Base-by-base conservation (phyloP, 1,284 basidiomycete genomes). In the Leucoagaricus sp. region DNA sequence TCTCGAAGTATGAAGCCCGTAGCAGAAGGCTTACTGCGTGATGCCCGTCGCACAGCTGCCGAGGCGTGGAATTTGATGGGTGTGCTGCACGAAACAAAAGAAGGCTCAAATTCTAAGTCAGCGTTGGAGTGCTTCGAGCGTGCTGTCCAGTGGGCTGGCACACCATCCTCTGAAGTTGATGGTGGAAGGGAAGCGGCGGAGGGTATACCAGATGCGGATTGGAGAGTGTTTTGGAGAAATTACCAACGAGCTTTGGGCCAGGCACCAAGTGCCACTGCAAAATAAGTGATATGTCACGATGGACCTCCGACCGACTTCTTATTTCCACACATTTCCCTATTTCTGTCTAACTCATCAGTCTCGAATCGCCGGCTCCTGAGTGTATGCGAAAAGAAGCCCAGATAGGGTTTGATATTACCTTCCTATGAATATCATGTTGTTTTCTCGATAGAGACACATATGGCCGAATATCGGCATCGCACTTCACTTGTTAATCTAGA, bases 31-130 rank as follows among this genome's bases (percentile, higher is more conserved):
- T 71, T 91, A 4, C 75, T 91, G 41, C 82, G 86, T 21, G 88
- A 91, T 65, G 81, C 89, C 13, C 79, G 85, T 15, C 76, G 87
- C 34, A 85, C 86, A 15, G 85, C 87, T 12, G 83, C 83, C 0
- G 84, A 86, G 69, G 84, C 84, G 7, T 92, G 92, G 78, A 78
- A 76, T 60, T 61, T 79, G 52, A 66, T 76, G 58, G 78, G 78
- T n/a, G 66, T 76, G 17, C 57, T 79, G 17, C 66, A 72, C 33
- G 81, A 80, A 63, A 50, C 61, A 12, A 64, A 66, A 54, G 67
- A 72, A 47, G 65, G 65, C 4, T 49, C 61, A 5, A 65, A 67
- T n/a, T 69, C 70, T 0, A 74, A 74, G 41, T 63, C 67, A 21
- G 75, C 75, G 4, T 59, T 77, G 7, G 61, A 65, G 21, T 79